phyloP scores from a whole-genome alignment of 306 rosid species.

The Vigna reflexopilosa region DNA sequence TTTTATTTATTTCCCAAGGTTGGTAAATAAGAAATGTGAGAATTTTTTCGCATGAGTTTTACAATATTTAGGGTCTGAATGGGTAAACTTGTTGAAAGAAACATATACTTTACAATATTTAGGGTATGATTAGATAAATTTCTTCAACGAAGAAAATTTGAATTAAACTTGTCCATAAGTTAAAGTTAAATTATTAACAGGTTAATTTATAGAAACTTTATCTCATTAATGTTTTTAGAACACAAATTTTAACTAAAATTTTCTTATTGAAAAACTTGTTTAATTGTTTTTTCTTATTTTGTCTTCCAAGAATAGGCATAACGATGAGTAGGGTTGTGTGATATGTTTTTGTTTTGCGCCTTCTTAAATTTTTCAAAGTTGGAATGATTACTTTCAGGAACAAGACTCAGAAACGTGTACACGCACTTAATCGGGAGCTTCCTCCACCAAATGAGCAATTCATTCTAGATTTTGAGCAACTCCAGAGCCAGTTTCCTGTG shows the following conservation, averaged over 20 bases:
- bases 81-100: too few species aligned
- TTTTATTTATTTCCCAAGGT: background rate
- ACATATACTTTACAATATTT: background rate
- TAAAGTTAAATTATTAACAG: too few species aligned
- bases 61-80: background rate
- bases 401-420: constrained; percentile 91
- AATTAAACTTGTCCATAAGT: too few species aligned
- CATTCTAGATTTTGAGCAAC: constrained; percentile 85
- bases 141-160: too few species aligned
- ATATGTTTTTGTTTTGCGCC: background rate
- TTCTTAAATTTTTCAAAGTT: constrained; percentile 29
- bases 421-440: constrained; percentile 83
- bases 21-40: background rate
- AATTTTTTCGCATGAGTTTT: background rate
- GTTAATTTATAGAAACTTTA: too few species aligned
- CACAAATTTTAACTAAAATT: too few species aligned
- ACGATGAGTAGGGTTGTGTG: background rate
- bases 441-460: constrained; percentile 98
- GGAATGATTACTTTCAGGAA: constrained; percentile 65
- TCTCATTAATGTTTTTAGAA: too few species aligned
- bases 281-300: too few species aligned
- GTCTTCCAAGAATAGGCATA: too few species aligned
- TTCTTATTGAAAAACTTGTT: too few species aligned
- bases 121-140: too few species aligned
- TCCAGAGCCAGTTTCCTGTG: constrained; percentile 90